Evolutionary conservation across 2,329 filamentous ascomycete species (phyloP).

Genomic region (Penicillium sp.): DNA sequence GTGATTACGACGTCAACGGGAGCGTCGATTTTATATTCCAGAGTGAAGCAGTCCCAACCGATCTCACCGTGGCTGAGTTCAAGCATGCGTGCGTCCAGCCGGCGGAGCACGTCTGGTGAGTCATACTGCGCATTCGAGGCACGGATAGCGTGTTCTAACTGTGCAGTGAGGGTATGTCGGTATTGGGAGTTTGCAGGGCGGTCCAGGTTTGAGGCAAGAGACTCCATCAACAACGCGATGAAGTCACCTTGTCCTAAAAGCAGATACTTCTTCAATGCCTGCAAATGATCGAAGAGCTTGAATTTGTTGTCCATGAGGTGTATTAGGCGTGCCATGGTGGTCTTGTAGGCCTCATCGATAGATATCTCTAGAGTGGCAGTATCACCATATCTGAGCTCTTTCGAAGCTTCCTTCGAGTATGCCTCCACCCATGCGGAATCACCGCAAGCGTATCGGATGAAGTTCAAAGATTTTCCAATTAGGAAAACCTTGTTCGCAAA

Average conservation of each 20-base stretch:
- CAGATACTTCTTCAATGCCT: constrained; percentile 91
- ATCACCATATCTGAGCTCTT: constrained; percentile 88
- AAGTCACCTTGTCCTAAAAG: constrained; percentile 95
- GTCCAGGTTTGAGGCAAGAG: constrained; percentile 86
- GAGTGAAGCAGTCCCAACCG: constrained; percentile 97
- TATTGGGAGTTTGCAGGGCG: constrained; percentile 96
- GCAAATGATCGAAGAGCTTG: constrained; percentile 87
- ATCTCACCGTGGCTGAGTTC: constrained; percentile 96
- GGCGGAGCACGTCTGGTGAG: constrained; percentile 82
- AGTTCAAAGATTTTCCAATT: constrained; percentile 97
- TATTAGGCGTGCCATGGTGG: constrained; percentile 93
- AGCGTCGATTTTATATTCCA: constrained; percentile 97
- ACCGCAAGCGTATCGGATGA: constrained; percentile 92
- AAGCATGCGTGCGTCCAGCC: constrained; percentile 96
- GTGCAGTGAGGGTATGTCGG: constrained; percentile 93
- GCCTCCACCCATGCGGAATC: constrained; percentile 94
- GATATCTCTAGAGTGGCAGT: constrained; percentile 87
- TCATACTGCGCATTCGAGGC: constrained; percentile 98
- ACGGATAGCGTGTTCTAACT: constrained; percentile 94
- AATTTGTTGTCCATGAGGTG: constrained; percentile 95
- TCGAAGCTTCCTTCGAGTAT: constrained; percentile 90
- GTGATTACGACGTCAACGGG: constrained; percentile 97
- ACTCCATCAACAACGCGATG: constrained; percentile 96
- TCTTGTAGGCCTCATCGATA: constrained; percentile 97
- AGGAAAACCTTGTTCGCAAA: constrained; percentile 96